A percentile compares a stretch with the other conserved stretches of the same genome.
Evolutionary conservation across 2,329 filamentous ascomycete species (phyloP).

Genomic region (Penicillium brevicompactum): DNA sequence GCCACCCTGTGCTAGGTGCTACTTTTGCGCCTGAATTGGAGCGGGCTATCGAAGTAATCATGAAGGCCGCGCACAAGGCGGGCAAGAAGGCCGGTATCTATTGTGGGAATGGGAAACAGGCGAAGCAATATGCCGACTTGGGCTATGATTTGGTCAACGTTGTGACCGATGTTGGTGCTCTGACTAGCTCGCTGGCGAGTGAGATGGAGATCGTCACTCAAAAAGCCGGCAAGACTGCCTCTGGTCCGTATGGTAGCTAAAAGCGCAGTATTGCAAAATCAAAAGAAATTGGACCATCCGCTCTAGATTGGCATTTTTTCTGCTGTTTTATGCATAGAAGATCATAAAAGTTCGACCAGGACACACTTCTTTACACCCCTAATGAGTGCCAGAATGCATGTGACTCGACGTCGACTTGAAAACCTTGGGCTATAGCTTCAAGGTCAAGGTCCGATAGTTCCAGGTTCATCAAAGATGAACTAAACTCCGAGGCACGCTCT

Average conservation of each 20-base stretch:
- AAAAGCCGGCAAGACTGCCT: neutral
- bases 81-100: constrained; percentile 60
- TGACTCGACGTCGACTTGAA: constrained; percentile 25
- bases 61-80: constrained; percentile 53
- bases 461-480: constrained; percentile 17
- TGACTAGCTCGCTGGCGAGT: constrained; percentile 2
- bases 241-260: constrained; percentile 4
- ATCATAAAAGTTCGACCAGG: neutral
- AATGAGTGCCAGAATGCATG: constrained; percentile 24
- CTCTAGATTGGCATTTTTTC: neutral
- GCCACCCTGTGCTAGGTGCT: constrained; percentile 51
- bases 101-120: constrained; percentile 48
- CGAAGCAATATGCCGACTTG: constrained; percentile 1
- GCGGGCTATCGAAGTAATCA: constrained; percentile 54
- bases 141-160: neutral
- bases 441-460: constrained; percentile 28
- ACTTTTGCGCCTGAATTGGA: constrained; percentile 53
- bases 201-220: neutral
- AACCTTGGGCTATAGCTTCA: constrained; percentile 30
- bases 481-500: constrained; percentile 8
- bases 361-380: constrained; percentile 9
- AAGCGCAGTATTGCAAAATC: neutral
- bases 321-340: neutral
- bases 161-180: neutral
- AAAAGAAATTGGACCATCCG: neutral